These are phyloP conservation scores for Stromatinia cepivora DNA, from an alignment of 2,329 filamentous ascomycete genomes.

Conservation along the genomic window DNA sequence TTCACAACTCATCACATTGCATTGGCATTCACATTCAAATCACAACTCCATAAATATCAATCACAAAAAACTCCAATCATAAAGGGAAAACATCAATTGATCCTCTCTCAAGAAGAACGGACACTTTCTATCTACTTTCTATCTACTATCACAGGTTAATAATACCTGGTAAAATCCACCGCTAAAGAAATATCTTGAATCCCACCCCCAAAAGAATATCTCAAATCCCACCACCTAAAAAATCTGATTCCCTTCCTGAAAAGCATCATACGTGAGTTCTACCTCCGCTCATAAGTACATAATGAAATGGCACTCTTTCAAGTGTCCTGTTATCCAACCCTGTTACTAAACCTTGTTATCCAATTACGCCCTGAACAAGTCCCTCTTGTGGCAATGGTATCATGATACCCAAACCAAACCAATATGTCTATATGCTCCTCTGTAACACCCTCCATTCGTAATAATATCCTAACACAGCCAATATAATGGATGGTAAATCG, in stretches of 20 bases:
- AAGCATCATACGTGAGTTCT: neutral
- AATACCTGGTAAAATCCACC: neutral
- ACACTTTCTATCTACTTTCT: neutral
- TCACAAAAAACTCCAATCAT: neutral
- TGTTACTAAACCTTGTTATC: neutral
- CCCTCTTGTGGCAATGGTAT: neutral
- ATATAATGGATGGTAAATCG: conserved; percentile 2
- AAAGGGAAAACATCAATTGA: neutral
- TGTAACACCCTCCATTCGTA: neutral
- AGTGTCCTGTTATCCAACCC: neutral
- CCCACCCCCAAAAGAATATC: neutral
- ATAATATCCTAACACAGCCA: neutral
- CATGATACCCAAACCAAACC: neutral
- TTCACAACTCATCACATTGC: no score
- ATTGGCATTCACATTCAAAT: neutral
- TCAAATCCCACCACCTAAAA: neutral
- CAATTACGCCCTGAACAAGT: neutral
- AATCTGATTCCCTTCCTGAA: neutral
- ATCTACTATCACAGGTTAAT: conserved; percentile 3
- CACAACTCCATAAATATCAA: no score
- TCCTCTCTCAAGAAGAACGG: neutral
- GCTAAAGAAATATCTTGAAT: neutral
- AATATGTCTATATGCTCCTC: neutral
- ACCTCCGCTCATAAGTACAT: neutral
- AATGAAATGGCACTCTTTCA: neutral